Base-by-base conservation (phyloP, 768 basidiomycete species). In the Panaeolus cyanescens region DNA sequence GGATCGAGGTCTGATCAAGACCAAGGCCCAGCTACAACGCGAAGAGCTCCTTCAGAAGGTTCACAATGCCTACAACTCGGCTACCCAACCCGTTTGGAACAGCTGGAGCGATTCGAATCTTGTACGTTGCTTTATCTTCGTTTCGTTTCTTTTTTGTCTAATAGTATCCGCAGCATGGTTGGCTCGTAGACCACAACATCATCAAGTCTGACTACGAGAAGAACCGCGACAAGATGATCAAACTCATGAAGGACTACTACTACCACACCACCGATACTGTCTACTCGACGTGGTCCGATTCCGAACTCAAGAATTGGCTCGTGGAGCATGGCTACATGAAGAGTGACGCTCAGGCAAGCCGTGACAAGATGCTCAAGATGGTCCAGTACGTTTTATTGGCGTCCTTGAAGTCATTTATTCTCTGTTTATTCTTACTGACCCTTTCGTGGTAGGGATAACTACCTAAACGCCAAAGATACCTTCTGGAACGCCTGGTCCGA, bases 21-120 rank as follows among this genome's bases (percentile, higher is more conserved):
- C 89, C 3, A 87, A 77, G 62, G 62, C 75, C 20, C 77, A 87
- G 64, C 83, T 85, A 60, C 87, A 82, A 57, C 85, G 85, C 40
- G 82, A 85, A 7, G 88, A 96, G 65, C 73, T 97, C 32, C 71
- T 92, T 32, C 77, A 77, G 10, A 80, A 90, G 70, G 90, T 95
- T 84, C 80, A 82, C 34, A 79, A 85, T 32, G 80, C 86, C 0
- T 95, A 94, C 70, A 84, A 83, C 36, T 79, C 80, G 55, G 79
- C 85, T 5, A 69, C 86, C 20, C 76, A 82, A 59, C 90, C 91
- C 2, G 73, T 90, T 34, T 99, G 92, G 86, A 79, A 92, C 20
- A 84, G 87, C 3, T 99, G 96, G 96, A 89, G 88, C 58, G 90
- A 92, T 70, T 89, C 86, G 3, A 91, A 92, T 71, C 85, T 95